Base-by-base conservation (phyloP, 345 rosid genomes). In the Eucalyptus sp. region DNA sequence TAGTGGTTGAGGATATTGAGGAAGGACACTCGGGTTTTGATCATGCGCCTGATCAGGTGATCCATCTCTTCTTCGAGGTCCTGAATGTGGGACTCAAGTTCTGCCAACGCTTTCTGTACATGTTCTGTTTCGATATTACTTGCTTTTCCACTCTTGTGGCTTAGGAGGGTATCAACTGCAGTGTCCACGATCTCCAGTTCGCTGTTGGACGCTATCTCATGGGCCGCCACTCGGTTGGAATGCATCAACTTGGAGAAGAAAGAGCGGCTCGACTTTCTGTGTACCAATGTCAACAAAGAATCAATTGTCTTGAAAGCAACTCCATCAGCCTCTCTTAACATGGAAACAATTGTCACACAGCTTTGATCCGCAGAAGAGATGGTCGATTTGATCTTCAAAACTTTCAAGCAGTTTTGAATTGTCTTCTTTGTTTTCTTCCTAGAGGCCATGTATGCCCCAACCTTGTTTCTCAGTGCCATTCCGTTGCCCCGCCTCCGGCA, bases 61-160 rank as follows among this genome's bases (percentile, higher is more conserved):
- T 94, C 93, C 11, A 92, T 84, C 62, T 91, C 96, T 58, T 90
- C 91, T 92, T 93, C 94, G 50, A 95, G 91, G 89, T 94, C 94
- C 87, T 93, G 93, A 89, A 94, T 87, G 91, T 91, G 87, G 31
- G 87, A 85, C 71, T 94, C 94, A 52, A 92, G 52, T n/a, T 51
- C 90, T 85, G 90, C 89, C 29, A 92, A 89, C 51, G 88, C 86
- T 7, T 22, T 88, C 37, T 92, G 91, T n/a, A 91, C 60, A 48
- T 88, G 33, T 60, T 89, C 84, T 37, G 71, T 90, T 56, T 88
- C 27, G 12, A 87, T 5, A 4, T 50, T 91, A 52, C 88, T 11
- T 51, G 91, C 91, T 62, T 86, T 86, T 1, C 64, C 64, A 24
- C 60, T 83, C 84, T 80, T 88, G 86, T 41, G 37, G 12, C 85